phyloP scores from a whole-genome alignment of 306 rosid species.

The Quercus engelmannii region DNA sequence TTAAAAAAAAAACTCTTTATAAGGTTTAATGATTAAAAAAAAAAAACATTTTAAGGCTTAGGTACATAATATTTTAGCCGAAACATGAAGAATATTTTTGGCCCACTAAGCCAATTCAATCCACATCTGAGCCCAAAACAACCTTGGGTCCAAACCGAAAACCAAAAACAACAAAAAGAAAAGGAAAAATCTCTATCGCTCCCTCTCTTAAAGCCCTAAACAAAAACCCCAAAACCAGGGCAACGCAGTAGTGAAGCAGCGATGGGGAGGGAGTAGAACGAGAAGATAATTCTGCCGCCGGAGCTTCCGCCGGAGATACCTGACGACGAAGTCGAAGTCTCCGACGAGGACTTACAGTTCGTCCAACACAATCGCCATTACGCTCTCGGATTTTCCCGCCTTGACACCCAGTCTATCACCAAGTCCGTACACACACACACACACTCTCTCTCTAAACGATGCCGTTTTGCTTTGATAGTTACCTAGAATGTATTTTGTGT shows the following conservation, averaged over 20 bases:
- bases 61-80: no score
- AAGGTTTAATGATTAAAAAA: no score
- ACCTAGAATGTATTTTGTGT: no score
- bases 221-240: not conserved
- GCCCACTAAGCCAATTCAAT: no score
- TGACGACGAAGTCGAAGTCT: constrained; percentile 78
- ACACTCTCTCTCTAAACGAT: not conserved
- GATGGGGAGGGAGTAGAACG: constrained; percentile 46
- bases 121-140: no score
- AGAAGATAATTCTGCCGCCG: constrained; percentile 76
- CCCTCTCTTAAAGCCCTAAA: constrained; percentile 3
- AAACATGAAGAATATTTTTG: no score
- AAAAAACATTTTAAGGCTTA: no score
- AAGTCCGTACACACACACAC: constrained; percentile 43
- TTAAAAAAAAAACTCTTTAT: no score
- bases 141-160: no score
- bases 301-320: constrained; percentile 84
- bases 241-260: not conserved
- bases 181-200: no score
- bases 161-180: no score
- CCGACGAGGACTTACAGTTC: constrained; percentile 79
- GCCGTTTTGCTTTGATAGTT: not conserved
- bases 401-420: constrained; percentile 82
- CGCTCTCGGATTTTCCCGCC: constrained; percentile 59
- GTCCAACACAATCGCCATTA: constrained; percentile 56